Evolutionary conservation across 108 stramenopile species (phyloP).

Genomic region (Pseudonitzschia delicatissima): DNA sequence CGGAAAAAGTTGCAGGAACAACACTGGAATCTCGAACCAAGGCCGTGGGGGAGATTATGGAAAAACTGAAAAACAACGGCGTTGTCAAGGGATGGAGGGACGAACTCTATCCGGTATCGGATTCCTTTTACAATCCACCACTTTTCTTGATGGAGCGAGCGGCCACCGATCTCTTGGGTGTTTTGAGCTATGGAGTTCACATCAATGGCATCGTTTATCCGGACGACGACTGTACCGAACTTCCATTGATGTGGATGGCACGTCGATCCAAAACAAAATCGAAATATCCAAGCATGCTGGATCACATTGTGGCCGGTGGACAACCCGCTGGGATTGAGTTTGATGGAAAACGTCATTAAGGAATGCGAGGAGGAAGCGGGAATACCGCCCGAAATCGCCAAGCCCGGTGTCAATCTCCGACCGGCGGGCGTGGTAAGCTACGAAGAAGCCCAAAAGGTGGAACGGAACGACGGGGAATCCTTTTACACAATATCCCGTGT

Average conservation of each 20-base stretch:
- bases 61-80: slow-evolving; percentile 44
- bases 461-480: slow-evolving; percentile 2
- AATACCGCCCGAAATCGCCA: slow-evolving; percentile 55
- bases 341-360: slow-evolving; percentile 86
- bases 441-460: slow-evolving; percentile 25
- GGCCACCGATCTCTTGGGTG: slow-evolving; percentile 68
- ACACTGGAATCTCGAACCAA: slow-evolving; percentile 52
- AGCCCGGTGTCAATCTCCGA: slow-evolving; percentile 25
- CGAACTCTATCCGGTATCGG: slow-evolving; percentile 69
- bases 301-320: slow-evolving; percentile 91
- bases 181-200: slow-evolving; percentile 68
- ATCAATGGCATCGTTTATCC: slow-evolving; percentile 68
- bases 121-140: slow-evolving; percentile 57
- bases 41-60: slow-evolving; percentile 59
- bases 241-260: slow-evolving; percentile 80
- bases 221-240: slow-evolving; percentile 7
- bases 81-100: slow-evolving; percentile 82
- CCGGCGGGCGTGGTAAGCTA: slow-evolving; percentile 80
- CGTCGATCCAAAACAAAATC: slow-evolving; percentile 72
- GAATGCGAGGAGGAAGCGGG: slow-evolving; percentile 91
- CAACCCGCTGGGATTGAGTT: slow-evolving; percentile 72
- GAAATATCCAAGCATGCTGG: slow-evolving; percentile 83
- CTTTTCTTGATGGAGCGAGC: slow-evolving; percentile 83
- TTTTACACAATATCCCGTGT: slow-evolving; percentile 57
- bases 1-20: slow-evolving; percentile 37